A percentile compares a stretch with the other conserved stretches of the same genome.
Conservation (phyloP, 768 basidiomycete species). For the Amanita subjunquillea region DNA sequence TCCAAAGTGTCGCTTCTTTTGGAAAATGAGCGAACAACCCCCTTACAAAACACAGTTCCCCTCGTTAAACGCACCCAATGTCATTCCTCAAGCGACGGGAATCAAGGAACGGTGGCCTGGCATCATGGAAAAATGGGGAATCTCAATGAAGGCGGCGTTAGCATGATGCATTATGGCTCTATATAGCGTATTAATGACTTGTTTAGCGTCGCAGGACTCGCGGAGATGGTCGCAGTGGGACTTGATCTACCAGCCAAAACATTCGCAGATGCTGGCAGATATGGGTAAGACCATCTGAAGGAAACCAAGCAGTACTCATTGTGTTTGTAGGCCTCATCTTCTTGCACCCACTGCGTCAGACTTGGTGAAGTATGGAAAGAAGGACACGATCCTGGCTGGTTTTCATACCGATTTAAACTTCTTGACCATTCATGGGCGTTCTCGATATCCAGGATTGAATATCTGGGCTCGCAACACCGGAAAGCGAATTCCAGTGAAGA, state of each 20-base stretch:
- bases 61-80: slow-evolving; percentile 68
- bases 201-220: slow-evolving; percentile 71
- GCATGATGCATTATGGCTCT: slow-evolving; percentile 16
- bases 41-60: slow-evolving; percentile 77
- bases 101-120: slow-evolving; percentile 58
- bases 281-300: slow-evolving; percentile 46
- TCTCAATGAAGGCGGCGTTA: slow-evolving; percentile 79
- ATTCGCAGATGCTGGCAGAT: slow-evolving; percentile 73
- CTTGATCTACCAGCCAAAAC: slow-evolving; percentile 61
- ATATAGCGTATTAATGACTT: neutral
- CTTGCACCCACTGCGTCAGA: slow-evolving; percentile 94
- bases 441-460: slow-evolving; percentile 78
- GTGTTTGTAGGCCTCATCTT: slow-evolving; percentile 50
- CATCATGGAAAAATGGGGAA: slow-evolving; percentile 81
- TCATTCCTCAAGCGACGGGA: slow-evolving; percentile 54
- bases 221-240: slow-evolving; percentile 81
- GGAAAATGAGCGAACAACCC: slow-evolving; percentile 67
- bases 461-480: slow-evolving; percentile 95
- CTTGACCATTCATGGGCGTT: slow-evolving; percentile 84
- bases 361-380: slow-evolving; percentile 64
- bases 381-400: slow-evolving; percentile 83
- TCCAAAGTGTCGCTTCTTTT: slow-evolving; percentile 93
- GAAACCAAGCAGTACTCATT: neutral
- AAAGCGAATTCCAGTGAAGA: slow-evolving; percentile 78
- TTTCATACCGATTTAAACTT: slow-evolving; percentile 95